Percentiles rank a stretch among this genome's conserved stretches.
These are phyloP conservation scores for Angophora floribunda DNA, from an alignment of 345 rosid species.

Conservation along the genomic window DNA sequence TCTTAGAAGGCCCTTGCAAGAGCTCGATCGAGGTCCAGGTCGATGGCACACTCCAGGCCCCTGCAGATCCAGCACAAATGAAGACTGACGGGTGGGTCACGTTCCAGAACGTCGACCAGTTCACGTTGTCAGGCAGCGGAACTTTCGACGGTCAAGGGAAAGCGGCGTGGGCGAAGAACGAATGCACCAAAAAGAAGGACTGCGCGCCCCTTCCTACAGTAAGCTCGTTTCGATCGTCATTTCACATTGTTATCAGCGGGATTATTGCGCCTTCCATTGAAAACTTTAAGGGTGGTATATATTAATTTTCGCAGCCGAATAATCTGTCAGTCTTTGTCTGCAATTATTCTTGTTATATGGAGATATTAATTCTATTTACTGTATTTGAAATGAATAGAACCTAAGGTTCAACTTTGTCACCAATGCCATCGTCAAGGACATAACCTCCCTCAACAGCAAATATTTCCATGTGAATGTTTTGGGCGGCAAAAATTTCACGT, in stretches of 20 bases:
- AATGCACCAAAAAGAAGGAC: conserved; percentile 5
- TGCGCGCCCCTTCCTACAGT: conserved; percentile 37
- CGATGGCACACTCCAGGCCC: conserved; percentile 36
- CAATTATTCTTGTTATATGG: not conserved
- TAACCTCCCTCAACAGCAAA: conserved; percentile 34
- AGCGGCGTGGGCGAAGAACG: conserved; percentile 21
- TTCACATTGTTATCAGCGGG: not conserved
- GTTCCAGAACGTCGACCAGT: conserved; percentile 14
- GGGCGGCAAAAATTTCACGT: conserved; percentile 28
- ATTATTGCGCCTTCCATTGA: not conserved
- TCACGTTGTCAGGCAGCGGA: conserved; percentile 43
- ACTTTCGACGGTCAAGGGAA: conserved; percentile 57
- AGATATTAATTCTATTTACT: not conserved
- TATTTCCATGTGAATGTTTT: conserved; percentile 40
- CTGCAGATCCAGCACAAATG: conserved; percentile 9
- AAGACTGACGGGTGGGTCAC: conserved; percentile 32
- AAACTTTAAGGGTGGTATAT: not conserved
- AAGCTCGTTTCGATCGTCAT: not conserved
- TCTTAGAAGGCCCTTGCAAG: conserved; percentile 39
- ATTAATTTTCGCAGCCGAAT: not conserved
- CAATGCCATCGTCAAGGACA: conserved; percentile 8
- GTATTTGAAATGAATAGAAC: conserved; percentile 15
- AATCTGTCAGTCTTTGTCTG: not conserved
- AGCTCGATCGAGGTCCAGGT: conserved; percentile 4
- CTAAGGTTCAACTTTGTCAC: conserved; percentile 30